Base-by-base conservation (phyloP, 1,284 basidiomycete genomes). In the Trichosporon sp. region DNA sequence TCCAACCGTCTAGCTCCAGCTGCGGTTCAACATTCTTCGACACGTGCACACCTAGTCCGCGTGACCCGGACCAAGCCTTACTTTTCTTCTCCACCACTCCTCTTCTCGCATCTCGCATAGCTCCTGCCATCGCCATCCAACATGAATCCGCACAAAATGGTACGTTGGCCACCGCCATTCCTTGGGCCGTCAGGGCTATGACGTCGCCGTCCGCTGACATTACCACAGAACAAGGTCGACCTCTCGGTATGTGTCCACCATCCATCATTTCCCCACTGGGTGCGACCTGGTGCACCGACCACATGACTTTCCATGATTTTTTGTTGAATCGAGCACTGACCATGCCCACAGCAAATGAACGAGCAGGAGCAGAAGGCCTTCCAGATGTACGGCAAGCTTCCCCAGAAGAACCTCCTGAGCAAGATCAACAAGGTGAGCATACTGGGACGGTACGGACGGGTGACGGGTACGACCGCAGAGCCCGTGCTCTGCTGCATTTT, bases 311-410 rank as follows among this genome's bases (percentile, higher is more conserved):
- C 8, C 31, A 31, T 29, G 9, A 27, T 7, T 12, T 12, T 38
- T 23, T 34, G 12, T 13, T 34, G 23, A 21, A 47, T 31, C 21
- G 18, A 42, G 47, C 60, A 60, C 62, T 21, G 29, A 71, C 65
- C 53, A 70, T 51, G 71, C 68, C 68, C 78, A 44, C 78, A 96
- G 92, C 90, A 90, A 80, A 84, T 98, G 85, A 89, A 87, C 75
- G 90, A 92, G 80, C 91, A 97, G 85, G 95, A 98, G 86, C 90
- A 95, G 84, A 92, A 94, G 85, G 89, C 97, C 74, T 95, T 97
- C 86, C 88, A 90, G 78, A 89, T 94, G 80, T 98, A 98, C 84
- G 95, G 95, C 73, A 96, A 95, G 84, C 86, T 97, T 32, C 95
- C 95, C 18, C 90, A 89, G 18, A 97, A 97, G 89, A 95, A 93